Percentiles rank a stretch among this genome's conserved stretches.
Evolutionary conservation across 345 rosid genomes (phyloP).

Genomic region (Durio zibethinus): DNA sequence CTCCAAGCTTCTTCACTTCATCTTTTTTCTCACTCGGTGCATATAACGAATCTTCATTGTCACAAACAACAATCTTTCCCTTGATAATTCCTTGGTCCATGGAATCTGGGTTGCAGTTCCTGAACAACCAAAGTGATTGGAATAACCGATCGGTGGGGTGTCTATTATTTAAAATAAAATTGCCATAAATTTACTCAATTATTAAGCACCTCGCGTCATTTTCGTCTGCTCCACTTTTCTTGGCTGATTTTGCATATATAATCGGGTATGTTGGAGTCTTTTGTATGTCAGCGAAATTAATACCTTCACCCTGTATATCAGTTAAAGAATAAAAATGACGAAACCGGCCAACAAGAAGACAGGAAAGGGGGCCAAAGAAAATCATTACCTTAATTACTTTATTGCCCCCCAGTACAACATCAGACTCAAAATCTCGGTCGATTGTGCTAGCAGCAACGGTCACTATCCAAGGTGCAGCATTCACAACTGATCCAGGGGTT

Average conservation of each 20-base stretch:
- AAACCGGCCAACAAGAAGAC: background rate
- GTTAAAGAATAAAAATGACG: background rate
- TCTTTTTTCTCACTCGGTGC: constrained; percentile 23
- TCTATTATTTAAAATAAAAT: background rate
- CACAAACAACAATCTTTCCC: constrained; percentile 74
- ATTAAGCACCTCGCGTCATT: constrained; percentile 44
- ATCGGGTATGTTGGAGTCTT: constrained; percentile 53
- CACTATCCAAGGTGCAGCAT: constrained; percentile 77
- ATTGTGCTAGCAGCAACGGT: constrained; percentile 84
- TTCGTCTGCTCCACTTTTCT: constrained; percentile 31
- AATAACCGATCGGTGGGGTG: background rate
- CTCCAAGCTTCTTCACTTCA: constrained; percentile 51
- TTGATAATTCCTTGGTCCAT: constrained; percentile 43
- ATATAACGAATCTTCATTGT: constrained; percentile 25
- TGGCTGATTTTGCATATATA: constrained; percentile 57
- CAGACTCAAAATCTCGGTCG: constrained; percentile 75
- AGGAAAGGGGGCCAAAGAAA: background rate
- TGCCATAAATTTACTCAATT: background rate
- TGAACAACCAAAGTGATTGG: constrained; percentile 15
- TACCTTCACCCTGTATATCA: constrained; percentile 60
- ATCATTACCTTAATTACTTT: constrained; percentile 53
- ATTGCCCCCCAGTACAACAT: constrained; percentile 57
- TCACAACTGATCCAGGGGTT: constrained; percentile 40
- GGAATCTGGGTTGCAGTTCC: constrained; percentile 47
- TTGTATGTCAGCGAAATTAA: constrained; percentile 53